phyloP scores from a whole-genome alignment of 768 basidiomycete species.

The Psilocybe sp. region DNA sequence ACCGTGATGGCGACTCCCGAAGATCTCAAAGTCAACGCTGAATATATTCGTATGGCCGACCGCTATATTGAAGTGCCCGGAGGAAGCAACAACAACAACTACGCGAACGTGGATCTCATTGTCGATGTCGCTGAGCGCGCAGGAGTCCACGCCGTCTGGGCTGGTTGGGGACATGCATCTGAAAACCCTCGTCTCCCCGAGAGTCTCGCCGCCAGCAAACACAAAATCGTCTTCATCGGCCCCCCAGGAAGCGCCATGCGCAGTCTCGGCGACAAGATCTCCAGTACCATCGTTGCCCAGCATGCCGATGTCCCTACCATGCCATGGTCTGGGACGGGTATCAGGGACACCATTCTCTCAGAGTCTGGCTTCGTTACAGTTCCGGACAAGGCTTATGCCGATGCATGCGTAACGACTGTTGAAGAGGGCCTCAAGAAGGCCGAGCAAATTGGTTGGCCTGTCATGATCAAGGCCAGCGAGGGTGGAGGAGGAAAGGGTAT shows the following conservation, averaged over 20 bases:
- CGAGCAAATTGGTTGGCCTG: constrained; percentile 89
- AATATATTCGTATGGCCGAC: constrained; percentile 99
- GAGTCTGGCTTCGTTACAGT: constrained; percentile 90
- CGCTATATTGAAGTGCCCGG: constrained; percentile 98
- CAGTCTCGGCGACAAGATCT: constrained; percentile 98
- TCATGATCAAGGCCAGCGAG: constrained; percentile 99
- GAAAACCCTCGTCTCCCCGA: constrained; percentile 98
- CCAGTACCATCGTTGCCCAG: constrained; percentile 98
- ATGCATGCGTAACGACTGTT: constrained; percentile 85
- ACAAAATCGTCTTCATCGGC: constrained; percentile 99
- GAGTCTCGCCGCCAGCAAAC: constrained; percentile 83
- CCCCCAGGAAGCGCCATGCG: constrained; percentile 99
- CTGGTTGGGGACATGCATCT: constrained; percentile 99
- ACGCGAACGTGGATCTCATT: constrained; percentile 98
- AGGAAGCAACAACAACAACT: constrained; percentile 98
- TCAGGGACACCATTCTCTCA: constrained; percentile 81
- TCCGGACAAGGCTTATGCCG: constrained; percentile 83
- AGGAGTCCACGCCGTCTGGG: constrained; percentile 99
- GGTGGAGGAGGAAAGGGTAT: constrained; percentile 99
- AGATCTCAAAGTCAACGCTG: constrained; percentile 97
- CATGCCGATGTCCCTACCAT: constrained; percentile 95
- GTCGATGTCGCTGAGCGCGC: constrained; percentile 96
- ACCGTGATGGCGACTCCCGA: constrained; percentile 99
- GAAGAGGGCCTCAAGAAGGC: constrained; percentile 85
- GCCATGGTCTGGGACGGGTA: constrained; percentile 97